A percentile compares a stretch with the other conserved stretches of the same genome.
Evolutionary conservation across 257 asterid species (phyloP).

Genomic region (Solanum medicagineum): DNA sequence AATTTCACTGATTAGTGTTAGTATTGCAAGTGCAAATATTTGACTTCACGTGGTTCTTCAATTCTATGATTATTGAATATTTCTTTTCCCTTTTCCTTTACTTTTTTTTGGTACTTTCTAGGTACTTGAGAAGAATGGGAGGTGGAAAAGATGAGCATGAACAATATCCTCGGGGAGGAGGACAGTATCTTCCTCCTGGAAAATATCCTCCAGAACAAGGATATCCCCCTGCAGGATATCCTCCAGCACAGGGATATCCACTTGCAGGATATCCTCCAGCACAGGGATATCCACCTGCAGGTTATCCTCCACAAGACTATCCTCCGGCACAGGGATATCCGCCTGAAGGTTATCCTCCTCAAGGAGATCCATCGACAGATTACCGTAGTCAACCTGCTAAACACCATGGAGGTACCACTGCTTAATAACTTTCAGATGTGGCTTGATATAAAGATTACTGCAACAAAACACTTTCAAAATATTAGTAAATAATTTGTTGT

Average conservation of each 20-base stretch:
- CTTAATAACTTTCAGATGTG: neutral
- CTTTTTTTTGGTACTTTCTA: neutral
- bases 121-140: conserved; percentile 28
- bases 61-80: neutral
- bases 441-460: neutral
- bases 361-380: conserved; percentile 23
- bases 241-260: conserved; percentile 18
- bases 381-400: conserved; percentile 22
- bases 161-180: conserved; percentile 17
- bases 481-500: too few species aligned
- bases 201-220: conserved; percentile 1
- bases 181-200: conserved; percentile 23
- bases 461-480: neutral
- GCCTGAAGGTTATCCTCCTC: conserved; percentile 7
- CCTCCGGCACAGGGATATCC: neutral
- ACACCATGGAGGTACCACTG: conserved; percentile 30
- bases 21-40: neutral
- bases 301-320: conserved; percentile 12
- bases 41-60: neutral
- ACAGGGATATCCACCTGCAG: neutral
- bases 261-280: conserved; percentile 8
- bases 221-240: neutral
- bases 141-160: conserved; percentile 26
- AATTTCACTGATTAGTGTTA: neutral
- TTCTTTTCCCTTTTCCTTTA: neutral